Conservation (phyloP, 805 yeast species). For the Spathaspora gorwiae region DNA sequence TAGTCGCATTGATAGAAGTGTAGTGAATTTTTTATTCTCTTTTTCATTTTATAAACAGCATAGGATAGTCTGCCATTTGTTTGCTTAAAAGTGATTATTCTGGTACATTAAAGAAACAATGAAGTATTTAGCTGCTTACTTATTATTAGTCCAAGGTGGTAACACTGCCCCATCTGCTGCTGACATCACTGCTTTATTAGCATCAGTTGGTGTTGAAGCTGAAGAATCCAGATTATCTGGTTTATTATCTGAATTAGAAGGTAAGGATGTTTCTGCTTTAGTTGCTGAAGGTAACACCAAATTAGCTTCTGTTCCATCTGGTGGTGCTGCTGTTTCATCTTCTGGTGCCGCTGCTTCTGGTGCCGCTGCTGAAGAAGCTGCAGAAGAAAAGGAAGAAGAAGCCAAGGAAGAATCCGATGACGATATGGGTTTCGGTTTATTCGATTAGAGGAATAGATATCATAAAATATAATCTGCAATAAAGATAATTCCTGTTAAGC, state of each 20-base stretch:
- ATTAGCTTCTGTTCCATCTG: slow-evolving; percentile 96
- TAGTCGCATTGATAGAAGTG: neutral
- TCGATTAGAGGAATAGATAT: slow-evolving; percentile 60
- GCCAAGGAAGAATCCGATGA: slow-evolving; percentile 57
- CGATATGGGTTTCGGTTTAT: slow-evolving; percentile 95
- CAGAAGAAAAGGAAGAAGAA: slow-evolving; percentile 61
- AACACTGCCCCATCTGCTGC: slow-evolving; percentile 89
- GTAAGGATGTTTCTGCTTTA: slow-evolving; percentile 86
- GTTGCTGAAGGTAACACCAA: slow-evolving; percentile 93
- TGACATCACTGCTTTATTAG: slow-evolving; percentile 82
- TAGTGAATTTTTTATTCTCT: neutral
- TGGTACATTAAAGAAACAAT: slow-evolving; percentile 29
- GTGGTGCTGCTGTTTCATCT: slow-evolving; percentile 91
- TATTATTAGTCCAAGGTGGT: slow-evolving; percentile 97
- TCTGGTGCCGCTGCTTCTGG: slow-evolving; percentile 66
- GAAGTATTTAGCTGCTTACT: slow-evolving; percentile 99
- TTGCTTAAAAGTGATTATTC: slow-evolving; percentile 81
- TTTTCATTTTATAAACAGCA: slow-evolving; percentile 17
- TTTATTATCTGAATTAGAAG: slow-evolving; percentile 83
- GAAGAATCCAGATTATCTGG: slow-evolving; percentile 82
- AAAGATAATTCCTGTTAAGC: too few relatives aligned
- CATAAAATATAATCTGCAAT: neutral
- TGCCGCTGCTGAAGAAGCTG: slow-evolving; percentile 70
- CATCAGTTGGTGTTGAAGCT: slow-evolving; percentile 93
- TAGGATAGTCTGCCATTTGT: slow-evolving; percentile 73